Conservation (phyloP, 192 early-diverging fungal genomes). For the Coemansia sp. region DNA sequence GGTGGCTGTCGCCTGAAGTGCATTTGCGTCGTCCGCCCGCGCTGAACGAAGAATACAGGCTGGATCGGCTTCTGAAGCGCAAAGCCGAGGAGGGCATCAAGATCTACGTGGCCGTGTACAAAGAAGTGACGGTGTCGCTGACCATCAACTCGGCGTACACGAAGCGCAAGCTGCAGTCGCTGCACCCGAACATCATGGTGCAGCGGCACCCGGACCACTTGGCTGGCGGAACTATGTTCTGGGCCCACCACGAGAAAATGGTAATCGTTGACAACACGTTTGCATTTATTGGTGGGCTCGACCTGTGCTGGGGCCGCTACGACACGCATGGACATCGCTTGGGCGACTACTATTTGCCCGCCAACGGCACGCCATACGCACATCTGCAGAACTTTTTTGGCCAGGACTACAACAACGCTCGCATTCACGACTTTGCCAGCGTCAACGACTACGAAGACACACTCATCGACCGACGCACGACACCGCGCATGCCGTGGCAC, state of each 20-base stretch:
- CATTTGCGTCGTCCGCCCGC: constrained; percentile 74
- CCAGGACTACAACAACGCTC: constrained; percentile 84
- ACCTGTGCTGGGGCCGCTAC: constrained; percentile 84
- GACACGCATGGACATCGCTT: constrained; percentile 78
- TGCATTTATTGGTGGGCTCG: constrained; percentile 84
- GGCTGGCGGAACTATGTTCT: constrained; percentile 72
- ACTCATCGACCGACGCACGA: constrained; percentile 54
- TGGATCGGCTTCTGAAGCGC: constrained; percentile 75
- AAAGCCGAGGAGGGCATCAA: constrained; percentile 81
- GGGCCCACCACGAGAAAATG: constrained; percentile 87
- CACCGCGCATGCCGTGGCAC: constrained; percentile 86
- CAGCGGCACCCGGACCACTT: constrained; percentile 79
- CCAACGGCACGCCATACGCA: constrained; percentile 43
- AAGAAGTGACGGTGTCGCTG: constrained; percentile 74
- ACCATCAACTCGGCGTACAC: constrained; percentile 72
- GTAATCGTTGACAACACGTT: constrained; percentile 74
- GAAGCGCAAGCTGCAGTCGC: constrained; percentile 65
- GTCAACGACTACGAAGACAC: constrained; percentile 56
- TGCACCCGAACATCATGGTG: constrained; percentile 79
- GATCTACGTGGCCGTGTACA: constrained; percentile 83
- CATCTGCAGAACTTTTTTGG: constrained; percentile 61
- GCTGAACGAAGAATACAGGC: constrained; percentile 71
- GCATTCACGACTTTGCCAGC: constrained; percentile 73
- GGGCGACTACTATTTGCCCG: constrained; percentile 62
- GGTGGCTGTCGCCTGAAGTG: constrained; percentile 90